Conservation (phyloP, 2,329 filamentous ascomycete species). For the Cytospora leucostoma region DNA sequence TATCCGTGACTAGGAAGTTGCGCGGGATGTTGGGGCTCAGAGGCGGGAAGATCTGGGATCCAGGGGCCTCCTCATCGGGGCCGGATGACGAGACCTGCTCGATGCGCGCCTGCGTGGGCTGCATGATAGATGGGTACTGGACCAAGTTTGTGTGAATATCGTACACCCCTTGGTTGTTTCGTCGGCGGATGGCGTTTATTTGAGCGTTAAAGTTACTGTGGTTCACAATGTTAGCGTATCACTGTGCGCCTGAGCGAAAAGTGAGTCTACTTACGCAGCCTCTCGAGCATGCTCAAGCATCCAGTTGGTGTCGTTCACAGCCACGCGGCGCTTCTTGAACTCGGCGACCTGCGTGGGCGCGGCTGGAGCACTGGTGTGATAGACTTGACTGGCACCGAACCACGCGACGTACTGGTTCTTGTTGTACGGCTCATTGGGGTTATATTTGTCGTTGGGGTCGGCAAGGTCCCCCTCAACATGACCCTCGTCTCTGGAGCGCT, state of each 20-base stretch:
- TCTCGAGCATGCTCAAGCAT: conserved; percentile 92
- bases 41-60: conserved; percentile 46
- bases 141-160: conserved; percentile 92
- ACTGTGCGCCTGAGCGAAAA: neutral
- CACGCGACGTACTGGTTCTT: conserved; percentile 98
- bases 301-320: conserved; percentile 94
- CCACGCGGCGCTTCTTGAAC: conserved; percentile 79
- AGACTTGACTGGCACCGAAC: conserved; percentile 95
- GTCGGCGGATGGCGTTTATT: conserved; percentile 67
- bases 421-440: conserved; percentile 86
- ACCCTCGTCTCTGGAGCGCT: conserved; percentile 73
- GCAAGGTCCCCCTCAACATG: conserved; percentile 86
- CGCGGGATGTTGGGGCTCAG: conserved; percentile 52
- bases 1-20: conserved; percentile 60
- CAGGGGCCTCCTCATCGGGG: conserved; percentile 34
- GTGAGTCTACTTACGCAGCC: conserved; percentile 68
- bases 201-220: conserved; percentile 79
- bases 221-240: conserved; percentile 20
- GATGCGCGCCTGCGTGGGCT: conserved; percentile 84
- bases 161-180: conserved; percentile 77
- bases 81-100: conserved; percentile 63
- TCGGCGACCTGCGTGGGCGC: conserved; percentile 71
- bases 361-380: conserved; percentile 78
- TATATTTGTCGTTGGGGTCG: conserved; percentile 81
- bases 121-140: conserved; percentile 84